Evolutionary conservation across 2,329 filamentous ascomycete genomes (phyloP), one percentile per base, ranked within the genome.

Genomic region (Neopestalotiopsis clavispora): DNA sequence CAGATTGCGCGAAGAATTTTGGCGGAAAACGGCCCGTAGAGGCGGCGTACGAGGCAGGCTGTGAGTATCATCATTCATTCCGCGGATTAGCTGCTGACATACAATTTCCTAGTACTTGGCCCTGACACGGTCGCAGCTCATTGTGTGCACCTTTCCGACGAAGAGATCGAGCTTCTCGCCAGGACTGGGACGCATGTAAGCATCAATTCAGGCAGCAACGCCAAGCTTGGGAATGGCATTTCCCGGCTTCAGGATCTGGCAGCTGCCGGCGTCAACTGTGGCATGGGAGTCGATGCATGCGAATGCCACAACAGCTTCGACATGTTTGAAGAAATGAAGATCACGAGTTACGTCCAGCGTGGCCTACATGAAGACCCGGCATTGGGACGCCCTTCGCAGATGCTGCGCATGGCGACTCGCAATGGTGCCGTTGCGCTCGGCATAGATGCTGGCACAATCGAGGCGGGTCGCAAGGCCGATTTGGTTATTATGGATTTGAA

Each of bases 321-420:
- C 57, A 74, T 75, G 73, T 75, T 75, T 61, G 74, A 75, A 69
- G 66, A 66, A 32, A 71, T 75, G 72, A 75, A 75, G 65, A 72
- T 75, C 42, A 73, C 71, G 20, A 70, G 69, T 1, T 74, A 73
- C 49, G 71, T 73, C 69, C 72, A 74, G 67, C 67, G 72, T 13
- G 74, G 69, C 3, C 64, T 68, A 13, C 69, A 71, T 9, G 64
- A 73, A 59, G 68, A 75, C 67, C 67, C 73, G 3, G 61, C 40
- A 0, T 20, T 75, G 28, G 71, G 71, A 9, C 65, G 68, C 34
- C 71, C 73, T 40, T 56, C 67, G 17, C 71, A 74, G 38, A 69
- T 75, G 20, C 49, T 75, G 69, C 69, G 72, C 20, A 74, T 75
- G 73, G 74, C 64, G n/a, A 75, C 74, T 28, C 62, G 58, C 4